phyloP scores from a whole-genome alignment of 2,329 filamentous ascomycete species.

The Ophiostoma tasmaniense region DNA sequence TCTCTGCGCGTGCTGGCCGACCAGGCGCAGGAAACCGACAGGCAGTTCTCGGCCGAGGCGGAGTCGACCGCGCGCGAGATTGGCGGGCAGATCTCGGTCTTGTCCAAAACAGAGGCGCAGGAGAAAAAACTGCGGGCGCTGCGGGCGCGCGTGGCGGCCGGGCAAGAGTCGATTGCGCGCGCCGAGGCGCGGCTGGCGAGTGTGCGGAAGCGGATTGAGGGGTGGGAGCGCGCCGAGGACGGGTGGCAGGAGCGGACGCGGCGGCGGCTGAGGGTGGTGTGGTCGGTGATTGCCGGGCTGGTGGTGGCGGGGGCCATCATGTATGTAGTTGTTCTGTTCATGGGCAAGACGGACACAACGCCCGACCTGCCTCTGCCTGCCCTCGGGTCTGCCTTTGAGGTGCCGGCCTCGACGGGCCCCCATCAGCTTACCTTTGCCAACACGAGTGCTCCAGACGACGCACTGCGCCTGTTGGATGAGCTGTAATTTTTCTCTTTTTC shows the following conservation, averaged over 20 bases:
- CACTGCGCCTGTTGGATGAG: slow-evolving; percentile 18
- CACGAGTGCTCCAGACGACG: neutral
- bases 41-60: slow-evolving; percentile 52
- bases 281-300: slow-evolving; percentile 47
- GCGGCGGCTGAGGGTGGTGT: slow-evolving; percentile 52
- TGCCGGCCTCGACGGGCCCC: neutral
- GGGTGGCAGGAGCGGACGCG: slow-evolving; percentile 62
- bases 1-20: slow-evolving; percentile 59
- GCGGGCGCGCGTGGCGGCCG: slow-evolving; percentile 51
- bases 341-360: no score
- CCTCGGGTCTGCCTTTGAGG: no score
- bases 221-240: slow-evolving; percentile 57
- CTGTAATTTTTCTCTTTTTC: slow-evolving; percentile 8
- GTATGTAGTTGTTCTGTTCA: slow-evolving; percentile 25
- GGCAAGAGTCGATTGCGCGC: slow-evolving; percentile 49
- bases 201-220: slow-evolving; percentile 55
- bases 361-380: no score
- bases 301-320: slow-evolving; percentile 42
- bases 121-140: slow-evolving; percentile 54
- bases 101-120: slow-evolving; percentile 45
- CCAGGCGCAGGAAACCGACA: slow-evolving; percentile 49
- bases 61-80: slow-evolving; percentile 52
- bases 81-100: slow-evolving; percentile 41
- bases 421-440: slow-evolving; percentile 13
- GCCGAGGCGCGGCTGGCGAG: slow-evolving; percentile 56